phyloP scores from a whole-genome alignment of 2,329 filamentous ascomycete genomes.

The Xylogone sp. region DNA sequence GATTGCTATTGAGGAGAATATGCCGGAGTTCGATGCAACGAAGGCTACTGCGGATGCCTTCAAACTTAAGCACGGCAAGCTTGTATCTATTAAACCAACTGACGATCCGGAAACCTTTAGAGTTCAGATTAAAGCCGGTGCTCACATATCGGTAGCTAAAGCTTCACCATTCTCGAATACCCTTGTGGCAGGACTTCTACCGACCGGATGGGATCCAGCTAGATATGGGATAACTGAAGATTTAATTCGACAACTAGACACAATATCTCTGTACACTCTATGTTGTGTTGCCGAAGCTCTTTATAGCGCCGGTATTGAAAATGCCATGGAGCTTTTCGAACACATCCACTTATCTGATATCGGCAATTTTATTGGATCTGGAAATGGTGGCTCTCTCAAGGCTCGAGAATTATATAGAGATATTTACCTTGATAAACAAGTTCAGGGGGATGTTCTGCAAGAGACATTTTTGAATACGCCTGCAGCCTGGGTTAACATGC shows the following conservation, averaged over 20 bases:
- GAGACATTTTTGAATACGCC: conserved; percentile 99
- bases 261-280: conserved; percentile 86
- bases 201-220: conserved; percentile 92
- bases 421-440: conserved; percentile 87
- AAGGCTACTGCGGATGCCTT: conserved; percentile 95
- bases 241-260: conserved; percentile 93
- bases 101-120: conserved; percentile 86
- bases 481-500: conserved; percentile 98
- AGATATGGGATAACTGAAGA: conserved; percentile 92
- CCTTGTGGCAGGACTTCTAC: conserved; percentile 90
- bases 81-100: conserved; percentile 92
- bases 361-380: conserved; percentile 93
- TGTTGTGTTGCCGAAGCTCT: conserved; percentile 88
- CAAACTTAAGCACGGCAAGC: conserved; percentile 90
- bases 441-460: conserved; percentile 96
- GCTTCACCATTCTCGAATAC: conserved; percentile 92
- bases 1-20: conserved; percentile 89
- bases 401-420: conserved; percentile 96
- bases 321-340: conserved; percentile 98
- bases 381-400: conserved; percentile 88
- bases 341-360: conserved; percentile 96
- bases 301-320: conserved; percentile 85
- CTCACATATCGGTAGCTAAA: conserved; percentile 89
- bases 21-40: conserved; percentile 90
- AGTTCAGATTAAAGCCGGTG: conserved; percentile 88